Conservation (phyloP, 179 eudicot species). For the Drosera spatulata region DNA sequence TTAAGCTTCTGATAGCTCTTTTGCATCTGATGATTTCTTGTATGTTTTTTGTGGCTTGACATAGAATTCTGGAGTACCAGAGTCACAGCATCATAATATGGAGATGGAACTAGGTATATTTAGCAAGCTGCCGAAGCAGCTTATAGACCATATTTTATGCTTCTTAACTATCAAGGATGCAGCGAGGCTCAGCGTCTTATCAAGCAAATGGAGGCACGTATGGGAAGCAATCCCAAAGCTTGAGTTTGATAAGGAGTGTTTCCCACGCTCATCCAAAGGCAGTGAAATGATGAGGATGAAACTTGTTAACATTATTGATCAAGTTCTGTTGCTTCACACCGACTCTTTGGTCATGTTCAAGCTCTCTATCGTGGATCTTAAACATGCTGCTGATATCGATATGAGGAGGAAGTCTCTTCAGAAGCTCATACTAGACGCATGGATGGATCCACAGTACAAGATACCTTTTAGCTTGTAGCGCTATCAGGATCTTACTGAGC, state of each 20-base stretch:
- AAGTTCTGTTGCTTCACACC: conserved; percentile 22
- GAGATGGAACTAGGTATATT: conserved; percentile 19
- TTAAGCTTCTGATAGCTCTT: no score
- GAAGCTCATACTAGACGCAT: conserved; percentile 26
- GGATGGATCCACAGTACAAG: conserved; percentile 20
- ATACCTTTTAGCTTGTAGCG: conserved; percentile 26
- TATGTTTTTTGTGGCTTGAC: no score
- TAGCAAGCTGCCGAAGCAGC: conserved; percentile 29
- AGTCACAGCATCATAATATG: background rate
- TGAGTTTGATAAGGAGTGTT: conserved; percentile 26
- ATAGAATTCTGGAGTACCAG: no score
- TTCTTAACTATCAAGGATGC: conserved; percentile 32
- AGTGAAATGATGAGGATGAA: conserved; percentile 9
- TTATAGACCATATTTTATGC: conserved; percentile 23
- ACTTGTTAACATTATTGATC: conserved; percentile 15
- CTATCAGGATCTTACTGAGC: conserved; percentile 16
- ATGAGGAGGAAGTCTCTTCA: conserved; percentile 19
- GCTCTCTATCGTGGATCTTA: conserved; percentile 19
- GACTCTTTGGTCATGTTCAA: conserved; percentile 25
- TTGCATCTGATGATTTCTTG: no score
- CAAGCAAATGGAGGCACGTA: conserved; percentile 35
- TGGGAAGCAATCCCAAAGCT: conserved; percentile 28
- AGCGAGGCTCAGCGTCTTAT: conserved; percentile 32
- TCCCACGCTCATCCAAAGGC: conserved; percentile 4
- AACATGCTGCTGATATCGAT: conserved; percentile 30